Percentiles rank a stretch among this genome's conserved stretches.
Evolutionary conservation across 495 filamentous ascomycete species (phyloP).

Genomic region (Lasiosphaeria miniovina): DNA sequence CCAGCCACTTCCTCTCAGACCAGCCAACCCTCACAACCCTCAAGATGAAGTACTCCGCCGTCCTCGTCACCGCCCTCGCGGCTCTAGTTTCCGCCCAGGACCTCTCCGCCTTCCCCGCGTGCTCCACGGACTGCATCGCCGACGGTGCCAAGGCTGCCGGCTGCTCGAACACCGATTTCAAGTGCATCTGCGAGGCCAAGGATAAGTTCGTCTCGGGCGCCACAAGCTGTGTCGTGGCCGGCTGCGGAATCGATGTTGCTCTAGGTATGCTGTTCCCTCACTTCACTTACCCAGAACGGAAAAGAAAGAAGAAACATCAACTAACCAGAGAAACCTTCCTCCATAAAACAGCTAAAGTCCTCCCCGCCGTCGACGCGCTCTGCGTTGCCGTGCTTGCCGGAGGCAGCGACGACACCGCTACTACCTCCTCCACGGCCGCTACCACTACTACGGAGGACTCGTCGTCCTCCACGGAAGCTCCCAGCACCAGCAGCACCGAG

Average conservation of each 20-base stretch:
- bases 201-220: slow-evolving; percentile 30
- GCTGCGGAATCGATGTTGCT: slow-evolving; percentile 35
- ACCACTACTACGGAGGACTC: slow-evolving; percentile 12
- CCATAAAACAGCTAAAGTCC: slow-evolving; percentile 28
- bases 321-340: neutral
- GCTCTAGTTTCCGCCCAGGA: slow-evolving; percentile 36
- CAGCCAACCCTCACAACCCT: slow-evolving; percentile 2
- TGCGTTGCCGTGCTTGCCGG: slow-evolving; percentile 29
- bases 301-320: neutral
- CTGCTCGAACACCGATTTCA: slow-evolving; percentile 37
- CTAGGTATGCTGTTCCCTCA: slow-evolving; percentile 20
- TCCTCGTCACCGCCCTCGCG: slow-evolving; percentile 34
- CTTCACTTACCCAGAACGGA: neutral
- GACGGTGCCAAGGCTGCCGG: slow-evolving; percentile 27
- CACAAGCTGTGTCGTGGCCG: slow-evolving; percentile 35
- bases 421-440: slow-evolving; percentile 9
- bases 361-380: slow-evolving; percentile 36
- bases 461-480: slow-evolving; percentile 1
- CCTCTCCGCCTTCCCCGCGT: slow-evolving; percentile 37
- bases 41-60: slow-evolving; percentile 42
- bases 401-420: slow-evolving; percentile 6
- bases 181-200: slow-evolving; percentile 43
- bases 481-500: slow-evolving; percentile 6
- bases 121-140: slow-evolving; percentile 40
- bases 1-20: too few species aligned